Base-by-base conservation (phyloP, 345 rosid genomes). In the Lagerstroemia speciosa region DNA sequence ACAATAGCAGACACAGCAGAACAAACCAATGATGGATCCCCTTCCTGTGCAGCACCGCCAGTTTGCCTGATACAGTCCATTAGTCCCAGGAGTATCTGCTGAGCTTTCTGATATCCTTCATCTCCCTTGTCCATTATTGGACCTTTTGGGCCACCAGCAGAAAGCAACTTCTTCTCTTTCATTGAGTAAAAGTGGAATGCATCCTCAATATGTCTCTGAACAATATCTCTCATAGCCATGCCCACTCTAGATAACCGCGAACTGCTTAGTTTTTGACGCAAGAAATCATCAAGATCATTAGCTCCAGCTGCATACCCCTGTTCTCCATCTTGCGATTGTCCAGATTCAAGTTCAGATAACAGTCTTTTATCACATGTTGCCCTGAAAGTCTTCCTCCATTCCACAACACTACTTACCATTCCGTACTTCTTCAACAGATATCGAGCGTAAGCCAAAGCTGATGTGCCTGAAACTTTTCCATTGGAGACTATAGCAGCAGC, bases 31-130 rank as follows among this genome's bases (percentile, higher is more conserved):
- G 87, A 84, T 1, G 99, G 99, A 69, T 95, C 99, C 29, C 99
- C 97, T 79, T 95, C 99, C 71, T 95, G 99, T 65, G 93, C 89
- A 75, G 99, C 98, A 72, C 99, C 98, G 32, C 94, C 97, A 27
- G 89, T 89, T 81, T 95, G 98, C 78, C 79, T 83, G 66, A 95
- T 84, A 76, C 94, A 89, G 2, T 90, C 97, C 96, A 83, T 77
- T 62, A 95, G 72, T 64, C 82, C 97, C 69, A 74, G 62, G 70
- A 86, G 81, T 69, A 92, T 90, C 74, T 86, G 96, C 71, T 95
- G 97, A 69, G 98, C 93, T 64, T 84, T 80, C 78, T 85, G 93
- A 83, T 77, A 83, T 69, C 83, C 93, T 66, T 88, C 90, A 67
- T 88, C 95, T 48, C 77, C 79, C 72, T 86, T 94, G 70, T 91